Evolutionary conservation across 345 rosid species (phyloP).

Genomic region (Gossypioides kirkii): DNA sequence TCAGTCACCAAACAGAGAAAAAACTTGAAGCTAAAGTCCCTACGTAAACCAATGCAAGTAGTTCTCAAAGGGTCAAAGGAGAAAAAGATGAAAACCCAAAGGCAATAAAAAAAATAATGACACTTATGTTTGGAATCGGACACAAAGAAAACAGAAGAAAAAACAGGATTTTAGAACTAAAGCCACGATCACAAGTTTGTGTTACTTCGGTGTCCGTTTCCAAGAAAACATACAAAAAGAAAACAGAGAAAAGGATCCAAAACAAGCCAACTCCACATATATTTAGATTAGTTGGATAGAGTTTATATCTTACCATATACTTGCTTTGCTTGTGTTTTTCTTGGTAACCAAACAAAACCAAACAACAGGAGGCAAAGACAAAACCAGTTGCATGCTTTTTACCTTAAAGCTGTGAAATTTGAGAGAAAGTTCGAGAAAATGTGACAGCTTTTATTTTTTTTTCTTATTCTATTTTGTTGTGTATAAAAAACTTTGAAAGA

Average conservation of each 20-base stretch:
- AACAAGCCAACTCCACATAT: conserved; percentile 1
- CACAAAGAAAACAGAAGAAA: conserved; percentile 6
- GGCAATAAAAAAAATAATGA: neutral
- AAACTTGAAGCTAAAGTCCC: neutral
- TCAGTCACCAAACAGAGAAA: neutral
- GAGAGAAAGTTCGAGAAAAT: conserved; percentile 3
- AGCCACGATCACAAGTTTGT: conserved; percentile 11
- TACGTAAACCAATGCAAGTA: neutral
- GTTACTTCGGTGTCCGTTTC: neutral
- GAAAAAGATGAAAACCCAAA: conserved; percentile 1
- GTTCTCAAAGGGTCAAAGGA: neutral
- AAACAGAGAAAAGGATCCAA: neutral
- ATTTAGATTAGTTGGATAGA: neutral
- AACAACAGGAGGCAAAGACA: neutral
- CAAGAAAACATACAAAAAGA: neutral
- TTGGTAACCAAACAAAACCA: conserved; percentile 19
- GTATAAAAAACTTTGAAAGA: neutral
- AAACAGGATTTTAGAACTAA: neutral
- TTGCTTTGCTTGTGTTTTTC: conserved; percentile 13
- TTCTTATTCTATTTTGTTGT: too few relatives aligned
- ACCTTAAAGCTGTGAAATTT: neutral
- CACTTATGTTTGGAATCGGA: neutral
- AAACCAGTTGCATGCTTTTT: neutral
- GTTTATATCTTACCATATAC: neutral
- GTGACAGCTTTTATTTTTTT: neutral